These are phyloP conservation scores for Corylus americana DNA, from an alignment of 306 rosid species.

Conservation along the genomic window DNA sequence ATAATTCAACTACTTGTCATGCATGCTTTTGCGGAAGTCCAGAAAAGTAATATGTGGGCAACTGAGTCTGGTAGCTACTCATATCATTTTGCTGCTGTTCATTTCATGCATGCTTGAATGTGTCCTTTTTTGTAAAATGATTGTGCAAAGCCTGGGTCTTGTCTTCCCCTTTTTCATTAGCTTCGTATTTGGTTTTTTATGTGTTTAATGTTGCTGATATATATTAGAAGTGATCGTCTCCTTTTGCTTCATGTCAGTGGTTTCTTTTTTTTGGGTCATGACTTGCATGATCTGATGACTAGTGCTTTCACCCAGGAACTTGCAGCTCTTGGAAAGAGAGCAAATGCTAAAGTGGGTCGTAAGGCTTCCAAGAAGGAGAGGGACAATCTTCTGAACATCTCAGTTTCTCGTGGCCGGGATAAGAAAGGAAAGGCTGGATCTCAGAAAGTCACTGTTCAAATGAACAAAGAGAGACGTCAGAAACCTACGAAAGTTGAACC, in stretches of 20 bases:
- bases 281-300: slow-evolving; percentile 22
- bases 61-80: neutral
- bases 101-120: neutral
- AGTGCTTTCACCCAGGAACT: slow-evolving; percentile 56
- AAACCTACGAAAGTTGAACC: slow-evolving; percentile 77
- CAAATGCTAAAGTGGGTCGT: slow-evolving; percentile 65
- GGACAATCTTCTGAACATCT: slow-evolving; percentile 47
- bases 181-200: too few species aligned
- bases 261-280: slow-evolving; percentile 6
- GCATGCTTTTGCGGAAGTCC: neutral
- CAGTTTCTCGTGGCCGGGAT: slow-evolving; percentile 50
- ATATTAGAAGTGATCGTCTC: slow-evolving; percentile 14
- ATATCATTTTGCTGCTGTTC: neutral
- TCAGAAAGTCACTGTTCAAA: slow-evolving; percentile 47
- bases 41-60: neutral
- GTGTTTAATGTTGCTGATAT: slow-evolving; percentile 4
- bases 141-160: neutral
- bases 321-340: slow-evolving; percentile 68
- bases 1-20: neutral
- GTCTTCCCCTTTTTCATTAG: too few species aligned
- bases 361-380: slow-evolving; percentile 80
- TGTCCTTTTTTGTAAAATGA: neutral
- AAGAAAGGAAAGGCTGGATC: slow-evolving; percentile 69
- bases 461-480: slow-evolving; percentile 55
- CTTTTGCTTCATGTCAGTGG: neutral